Base-by-base conservation (phyloP, 768 basidiomycete genomes). In the Lepiota subincarnata region DNA sequence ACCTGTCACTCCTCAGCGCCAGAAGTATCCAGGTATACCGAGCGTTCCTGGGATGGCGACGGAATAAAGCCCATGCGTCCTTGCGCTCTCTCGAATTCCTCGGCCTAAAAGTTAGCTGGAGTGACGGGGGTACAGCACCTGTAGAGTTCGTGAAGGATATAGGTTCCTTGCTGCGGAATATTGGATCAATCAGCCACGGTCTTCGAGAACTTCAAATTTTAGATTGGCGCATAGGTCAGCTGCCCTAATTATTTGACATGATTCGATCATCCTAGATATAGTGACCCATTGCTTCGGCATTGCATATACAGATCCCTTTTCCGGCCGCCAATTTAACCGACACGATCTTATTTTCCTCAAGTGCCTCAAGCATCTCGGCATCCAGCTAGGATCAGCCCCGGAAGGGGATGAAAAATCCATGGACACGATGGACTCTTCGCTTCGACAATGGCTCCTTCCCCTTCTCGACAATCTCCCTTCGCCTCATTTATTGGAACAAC, bases 91-190 rank as follows among this genome's bases (percentile, higher is more conserved):
- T 53, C 44, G 47, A 53, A 13, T 47, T 22, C 12, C 44, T 38
- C 52, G 52, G 31, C 47, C 44, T 41, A 46, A 24, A 24, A 24
- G 24, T 24, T 2, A 5, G 5, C 24, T 53, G 44, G 52, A 18
- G 52, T 31, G 52, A 53, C 34, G n/a, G 24, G 10, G 31, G 36
- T 6, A 44, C 44, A 22, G 34, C 19, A 20, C 44, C 52, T n/a
- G 45, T 31, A 14, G 55, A 86, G 70, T 39, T 80, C 79, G 36
- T 77, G 72, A 46, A 84, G 69, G 62, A 86, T 73, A 41, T 80
- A 74, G 42, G 80, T 73, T 3, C 79, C 75, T 64, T 83, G 68
- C 43, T 68, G 64, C 6, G 69, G 18, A 24, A 28, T 7, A 18
- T 53, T 34, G 52, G 52, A 6, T 16, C 24, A 10, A n/a, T 47